Percentiles rank a stretch among this genome's conserved stretches.
Evolutionary conservation across 1,139 yeast genomes (phyloP).

Genomic region (Protomyces gravidus): DNA sequence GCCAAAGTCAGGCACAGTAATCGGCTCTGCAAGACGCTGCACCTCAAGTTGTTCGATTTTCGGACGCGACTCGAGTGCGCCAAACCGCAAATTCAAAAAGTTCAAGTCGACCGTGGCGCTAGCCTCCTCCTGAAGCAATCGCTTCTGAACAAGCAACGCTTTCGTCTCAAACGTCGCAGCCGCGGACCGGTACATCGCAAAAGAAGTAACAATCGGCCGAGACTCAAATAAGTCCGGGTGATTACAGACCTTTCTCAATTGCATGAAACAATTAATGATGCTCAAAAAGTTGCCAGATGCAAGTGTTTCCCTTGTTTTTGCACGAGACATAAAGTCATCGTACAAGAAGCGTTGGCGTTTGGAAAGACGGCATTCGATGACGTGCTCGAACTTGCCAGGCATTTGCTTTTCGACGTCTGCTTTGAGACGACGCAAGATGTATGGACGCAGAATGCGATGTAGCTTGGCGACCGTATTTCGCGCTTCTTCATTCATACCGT

Average conservation of each 20-base stretch:
- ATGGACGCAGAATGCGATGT: conserved; percentile 92
- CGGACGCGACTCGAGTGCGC: conserved; percentile 44
- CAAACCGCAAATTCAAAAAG: conserved; percentile 61
- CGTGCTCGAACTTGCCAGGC: conserved; percentile 97
- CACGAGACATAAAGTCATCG: conserved; percentile 96
- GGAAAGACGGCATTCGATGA: conserved; percentile 84
- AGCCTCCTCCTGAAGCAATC: conserved; percentile 39
- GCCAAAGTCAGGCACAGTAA: conserved; percentile 35
- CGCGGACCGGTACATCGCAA: conserved; percentile 67
- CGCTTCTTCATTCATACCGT: conserved; percentile 58
- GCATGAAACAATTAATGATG: conserved; percentile 96
- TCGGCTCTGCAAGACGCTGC: background rate
- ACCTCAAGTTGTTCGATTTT: background rate
- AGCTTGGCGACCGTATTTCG: conserved; percentile 77
- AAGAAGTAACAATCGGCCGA: conserved; percentile 87
- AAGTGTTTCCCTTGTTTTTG: conserved; percentile 88
- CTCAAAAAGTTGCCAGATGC: conserved; percentile 93
- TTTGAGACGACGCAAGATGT: conserved; percentile 80
- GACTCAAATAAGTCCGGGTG: conserved; percentile 97
- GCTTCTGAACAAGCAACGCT: conserved; percentile 48
- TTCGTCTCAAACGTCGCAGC: conserved; percentile 49
- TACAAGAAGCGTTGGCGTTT: conserved; percentile 87
- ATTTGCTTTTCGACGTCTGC: conserved; percentile 97
- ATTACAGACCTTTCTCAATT: conserved; percentile 91
- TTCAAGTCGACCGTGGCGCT: conserved; percentile 47